Base-by-base conservation (phyloP, 306 rosid species). In the Luffa acutangula region DNA sequence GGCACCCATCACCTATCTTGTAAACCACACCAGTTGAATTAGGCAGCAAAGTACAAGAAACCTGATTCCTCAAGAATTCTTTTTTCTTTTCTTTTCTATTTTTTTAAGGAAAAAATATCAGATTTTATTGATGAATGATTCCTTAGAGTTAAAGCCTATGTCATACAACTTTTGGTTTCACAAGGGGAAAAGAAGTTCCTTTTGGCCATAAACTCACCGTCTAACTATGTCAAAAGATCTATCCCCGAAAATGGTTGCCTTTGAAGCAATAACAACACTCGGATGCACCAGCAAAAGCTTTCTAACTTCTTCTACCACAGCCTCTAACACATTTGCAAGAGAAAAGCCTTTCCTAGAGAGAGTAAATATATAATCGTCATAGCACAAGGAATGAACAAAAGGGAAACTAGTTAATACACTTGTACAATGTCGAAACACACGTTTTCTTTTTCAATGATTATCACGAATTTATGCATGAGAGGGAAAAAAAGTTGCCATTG, bases 261-360 rank as follows among this genome's bases (percentile, higher is more conserved):
- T 94, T 70, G 98, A 88, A 53, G 94, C 91, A 76, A 94, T 82
- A 67, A 88, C 84, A 80, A 92, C 84, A 93, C 93, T 88, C 81
- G 94, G 97, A 85, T 94, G 93, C 90, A 89, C 82, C 81, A 80
- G 85, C 63, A 87, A 86, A 85, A 94, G 92, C 64, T 86, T 92
- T 84, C 73, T 94, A 18, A 92, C 82, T 80, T 92, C 97, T 79
- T 80, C 92, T 85, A 92, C 96, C 41, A 89, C 92, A 71, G 91
- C 84, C 82, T 92, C 96, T 18, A 88, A 88, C 69, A 89, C 86
- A 74, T 86, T 84, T 81, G 89, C 94, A 78, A 91, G 90, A 56
- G 92, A 90, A 83, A 87, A 87, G 78, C 83, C 86, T 86, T 92
- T 92, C 83, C 98, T 92, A 78, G 82, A 81, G 64, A 21, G 36